Evolutionary conservation across 208 protist genomes (phyloP).

Genomic region (Acanthamoeba triangularis): DNA sequence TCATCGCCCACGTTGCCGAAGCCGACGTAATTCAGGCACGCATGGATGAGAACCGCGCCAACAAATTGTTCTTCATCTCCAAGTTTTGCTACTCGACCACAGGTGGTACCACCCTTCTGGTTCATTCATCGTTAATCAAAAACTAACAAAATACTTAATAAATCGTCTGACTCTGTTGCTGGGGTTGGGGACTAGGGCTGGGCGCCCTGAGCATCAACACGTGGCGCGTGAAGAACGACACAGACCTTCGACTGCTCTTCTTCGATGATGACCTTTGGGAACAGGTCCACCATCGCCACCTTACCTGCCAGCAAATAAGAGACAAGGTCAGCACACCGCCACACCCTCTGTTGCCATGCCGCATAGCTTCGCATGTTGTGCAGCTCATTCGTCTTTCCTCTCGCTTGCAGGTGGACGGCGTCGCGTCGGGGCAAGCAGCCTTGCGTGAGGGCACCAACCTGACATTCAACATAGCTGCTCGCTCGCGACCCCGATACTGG

Average conservation of each 20-base stretch:
- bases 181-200: not conserved
- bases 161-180: no score
- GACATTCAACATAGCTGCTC: not conserved
- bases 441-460: not conserved
- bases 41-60: not conserved
- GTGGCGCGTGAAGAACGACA: not conserved
- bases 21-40: not conserved
- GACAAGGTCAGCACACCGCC: not conserved
- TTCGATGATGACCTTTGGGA: constrained; percentile 18
- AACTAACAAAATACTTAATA: no score
- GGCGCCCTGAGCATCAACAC: not conserved
- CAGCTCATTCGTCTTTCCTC: not conserved
- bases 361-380: not conserved
- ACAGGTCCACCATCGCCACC: not conserved
- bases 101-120: not conserved
- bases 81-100: constrained; percentile 34
- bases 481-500: not conserved
- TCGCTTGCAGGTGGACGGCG: not conserved
- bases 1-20: not conserved
- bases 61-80: constrained; percentile 7
- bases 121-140: not conserved
- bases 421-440: not conserved
- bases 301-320: not conserved
- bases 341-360: not conserved
- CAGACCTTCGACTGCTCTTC: constrained; percentile 7